phyloP scores from a whole-genome alignment of 176 grass and related monocot species.

The Rhynchospora pubera region DNA sequence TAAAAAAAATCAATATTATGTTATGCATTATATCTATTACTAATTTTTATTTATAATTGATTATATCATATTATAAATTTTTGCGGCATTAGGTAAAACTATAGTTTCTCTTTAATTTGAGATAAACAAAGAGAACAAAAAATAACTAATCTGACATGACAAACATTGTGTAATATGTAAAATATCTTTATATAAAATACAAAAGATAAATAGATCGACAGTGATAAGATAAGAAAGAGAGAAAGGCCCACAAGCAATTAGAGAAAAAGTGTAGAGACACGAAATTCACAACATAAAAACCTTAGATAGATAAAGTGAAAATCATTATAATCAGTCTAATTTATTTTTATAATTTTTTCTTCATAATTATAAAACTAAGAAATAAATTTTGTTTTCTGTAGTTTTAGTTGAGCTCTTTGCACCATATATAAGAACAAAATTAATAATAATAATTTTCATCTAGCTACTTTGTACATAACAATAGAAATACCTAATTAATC shows the following conservation, averaged over 20 bases:
- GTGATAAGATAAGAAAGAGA: neutral
- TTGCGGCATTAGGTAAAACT: no score
- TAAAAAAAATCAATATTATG: no score
- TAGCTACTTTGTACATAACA: no score
- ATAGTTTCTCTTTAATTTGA: neutral
- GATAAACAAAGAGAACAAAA: neutral
- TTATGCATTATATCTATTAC: no score
- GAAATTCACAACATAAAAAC: neutral
- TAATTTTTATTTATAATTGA: no score
- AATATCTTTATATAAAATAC: neutral
- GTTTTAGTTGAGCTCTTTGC: neutral
- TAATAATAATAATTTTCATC: no score
- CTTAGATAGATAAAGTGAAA: neutral
- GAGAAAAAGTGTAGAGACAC: neutral
- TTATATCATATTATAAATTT: no score
- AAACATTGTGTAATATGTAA: neutral
- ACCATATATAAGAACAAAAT: neutral
- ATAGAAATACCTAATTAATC: no score
- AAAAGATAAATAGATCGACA: neutral
- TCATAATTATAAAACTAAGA: neutral
- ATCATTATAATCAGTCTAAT: neutral
- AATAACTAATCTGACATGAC: neutral
- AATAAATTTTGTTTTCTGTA: neutral
- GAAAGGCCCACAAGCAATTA: constrained; percentile 2
- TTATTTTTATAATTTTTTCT: neutral